These are phyloP conservation scores for Cyanidioschyzon merolae DNA, from an alignment of 23 red algal genomes.

Conservation along the genomic window DNA sequence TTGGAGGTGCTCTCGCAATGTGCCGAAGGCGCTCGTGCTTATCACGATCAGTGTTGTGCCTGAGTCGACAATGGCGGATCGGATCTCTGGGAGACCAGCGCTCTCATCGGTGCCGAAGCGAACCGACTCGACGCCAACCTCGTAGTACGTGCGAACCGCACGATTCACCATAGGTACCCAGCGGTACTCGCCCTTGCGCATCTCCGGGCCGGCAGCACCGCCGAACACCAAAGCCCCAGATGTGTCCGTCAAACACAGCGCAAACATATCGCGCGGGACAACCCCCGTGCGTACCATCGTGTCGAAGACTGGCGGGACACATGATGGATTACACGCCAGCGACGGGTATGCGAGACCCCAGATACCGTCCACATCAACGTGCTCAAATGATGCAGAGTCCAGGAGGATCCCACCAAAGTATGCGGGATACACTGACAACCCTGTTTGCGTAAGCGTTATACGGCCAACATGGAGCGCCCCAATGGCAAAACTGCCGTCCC, in stretches of 20 bases:
- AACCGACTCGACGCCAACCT: slow-evolving; percentile 40
- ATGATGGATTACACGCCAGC: slow-evolving; percentile 88
- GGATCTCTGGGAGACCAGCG: slow-evolving; percentile 34
- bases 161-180: slow-evolving; percentile 50
- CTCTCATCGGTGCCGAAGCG: slow-evolving; percentile 25
- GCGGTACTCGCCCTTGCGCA: slow-evolving; percentile 22
- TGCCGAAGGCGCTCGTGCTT: slow-evolving; percentile 20
- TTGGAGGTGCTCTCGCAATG: slow-evolving; percentile 50
- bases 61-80: slow-evolving; percentile 76
- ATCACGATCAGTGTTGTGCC: slow-evolving; percentile 83
- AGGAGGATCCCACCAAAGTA: slow-evolving; percentile 65
- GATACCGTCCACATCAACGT: slow-evolving; percentile 67
- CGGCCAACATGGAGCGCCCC: slow-evolving; percentile 46
- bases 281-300: slow-evolving; percentile 35
- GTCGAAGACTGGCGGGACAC: slow-evolving; percentile 85
- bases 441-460: slow-evolving; percentile 31
- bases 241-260: slow-evolving; percentile 64
- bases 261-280: slow-evolving; percentile 58
- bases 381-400: slow-evolving; percentile 59
- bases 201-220: slow-evolving; percentile 34
- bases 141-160: slow-evolving; percentile 47
- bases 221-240: slow-evolving; percentile 78
- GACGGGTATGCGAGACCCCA: slow-evolving; percentile 73
- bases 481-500: slow-evolving; percentile 44
- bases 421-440: slow-evolving; percentile 11